Evolutionary conservation across 2,329 filamentous ascomycete species (phyloP), one percentile per base, ranked within the genome.

Genomic region (Elsinoe arachidis): DNA sequence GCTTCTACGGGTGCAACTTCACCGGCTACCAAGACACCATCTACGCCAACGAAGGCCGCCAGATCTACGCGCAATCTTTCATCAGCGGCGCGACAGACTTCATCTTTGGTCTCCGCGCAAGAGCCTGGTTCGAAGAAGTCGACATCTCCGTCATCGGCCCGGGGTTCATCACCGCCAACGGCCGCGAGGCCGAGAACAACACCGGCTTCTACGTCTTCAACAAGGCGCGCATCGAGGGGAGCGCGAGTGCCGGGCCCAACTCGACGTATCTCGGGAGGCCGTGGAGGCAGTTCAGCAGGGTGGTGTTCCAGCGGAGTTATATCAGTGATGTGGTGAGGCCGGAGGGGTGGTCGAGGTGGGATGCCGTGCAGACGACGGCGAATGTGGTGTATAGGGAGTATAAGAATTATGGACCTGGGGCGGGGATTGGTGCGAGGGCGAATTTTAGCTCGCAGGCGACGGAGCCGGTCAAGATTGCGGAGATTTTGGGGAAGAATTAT

Each of bases 351-450:
- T 62, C 54, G n/a, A 61, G 9, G 14, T 58, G 57, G 57, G 38
- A 58, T 49, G 34, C 17, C 4, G 49, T 38, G 7, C 34, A 58
- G 12, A 38, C 17, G n/a, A n/a, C 37, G 5, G 35, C 37, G 5
- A 70, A 79, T 41, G 78, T 85, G 1, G 68, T 72, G 19, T 85
- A 80, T 61, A 79, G 69, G 7, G 83, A 86, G 72, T 85, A 79
- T 64, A 68, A 64, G 19, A 86, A 86, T 68, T 76, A 75, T 1
- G 83, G 84, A 1, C 66, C 71, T 30, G 83, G 84, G 2, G 73
- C 82, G 2, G 67, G 69, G 15, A 53, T 17, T 2, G 80, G 80
- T 0, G 74, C 72, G 0, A 72, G 82, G 51, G 81, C 79, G 7
- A 72, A 69, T 60, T 82, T 80, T 62, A 66, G 74, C 3, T 72